A percentile compares a stretch with the other conserved stretches of the same genome.
Evolutionary conservation across 306 rosid species (phyloP).

Genomic region (Prunus kanzakura): DNA sequence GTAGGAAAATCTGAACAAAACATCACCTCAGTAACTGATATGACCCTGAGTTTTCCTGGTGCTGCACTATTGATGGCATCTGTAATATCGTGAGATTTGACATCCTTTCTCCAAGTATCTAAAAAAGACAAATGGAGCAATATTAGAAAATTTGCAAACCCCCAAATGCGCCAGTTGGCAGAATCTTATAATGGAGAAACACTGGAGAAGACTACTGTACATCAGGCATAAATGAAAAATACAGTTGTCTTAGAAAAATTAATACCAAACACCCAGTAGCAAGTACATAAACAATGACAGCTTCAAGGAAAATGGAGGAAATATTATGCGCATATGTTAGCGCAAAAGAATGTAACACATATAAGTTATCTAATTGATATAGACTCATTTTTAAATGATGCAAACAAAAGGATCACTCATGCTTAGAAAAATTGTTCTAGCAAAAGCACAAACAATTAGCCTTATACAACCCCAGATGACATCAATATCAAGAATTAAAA

Average conservation of each 20-base stretch:
- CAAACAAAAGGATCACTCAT: neutral
- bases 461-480: neutral
- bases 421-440: neutral
- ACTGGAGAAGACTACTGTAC: neutral
- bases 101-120: slow-evolving; percentile 93
- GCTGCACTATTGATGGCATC: slow-evolving; percentile 68
- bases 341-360: neutral
- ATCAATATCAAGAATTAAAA: neutral
- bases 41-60: slow-evolving; percentile 66
- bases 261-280: neutral
- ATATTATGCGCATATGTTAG: neutral
- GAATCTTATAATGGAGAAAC: neutral
- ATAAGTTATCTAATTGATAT: neutral
- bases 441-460: neutral
- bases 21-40: slow-evolving; percentile 70
- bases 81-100: slow-evolving; percentile 60
- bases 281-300: neutral
- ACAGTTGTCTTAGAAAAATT: neutral
- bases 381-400: neutral
- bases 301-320: neutral
- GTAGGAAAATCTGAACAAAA: slow-evolving; percentile 21
- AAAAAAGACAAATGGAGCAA: slow-evolving; percentile 9
- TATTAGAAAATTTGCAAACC: slow-evolving; percentile 14
- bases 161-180: neutral
- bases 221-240: neutral